Percentiles rank a stretch among this genome's conserved stretches.
Conservation (phyloP, 805 yeast species). For the Ogataea minuta region DNA sequence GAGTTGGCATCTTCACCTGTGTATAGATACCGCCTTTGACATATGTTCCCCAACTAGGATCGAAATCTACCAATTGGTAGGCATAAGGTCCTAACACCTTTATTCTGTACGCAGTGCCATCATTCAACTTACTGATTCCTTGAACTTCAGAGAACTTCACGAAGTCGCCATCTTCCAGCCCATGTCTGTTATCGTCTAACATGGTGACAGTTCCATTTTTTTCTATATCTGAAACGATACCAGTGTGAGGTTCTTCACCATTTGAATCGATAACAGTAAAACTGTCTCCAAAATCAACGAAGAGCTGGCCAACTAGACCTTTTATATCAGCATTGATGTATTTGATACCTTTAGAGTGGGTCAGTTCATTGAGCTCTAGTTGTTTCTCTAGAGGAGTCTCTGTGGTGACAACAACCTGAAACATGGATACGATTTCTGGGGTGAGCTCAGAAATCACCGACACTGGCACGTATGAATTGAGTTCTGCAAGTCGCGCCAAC, state of each 20-base stretch:
- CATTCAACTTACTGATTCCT: conserved; percentile 74
- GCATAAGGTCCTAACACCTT: conserved; percentile 95
- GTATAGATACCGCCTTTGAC: conserved; percentile 85
- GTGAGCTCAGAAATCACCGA: conserved; percentile 57
- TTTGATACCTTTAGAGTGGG: conserved; percentile 72
- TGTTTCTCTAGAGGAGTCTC: conserved; percentile 71
- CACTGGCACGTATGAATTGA: conserved; percentile 89
- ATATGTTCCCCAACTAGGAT: conserved; percentile 58
- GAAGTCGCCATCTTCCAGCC: conserved; percentile 86
- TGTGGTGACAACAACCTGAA: conserved; percentile 84
- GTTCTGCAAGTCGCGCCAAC: conserved; percentile 67
- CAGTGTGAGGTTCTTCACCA: conserved; percentile 89
- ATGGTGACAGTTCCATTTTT: conserved; percentile 87
- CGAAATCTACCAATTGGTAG: conserved; percentile 62
- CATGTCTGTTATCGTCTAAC: conserved; percentile 89
- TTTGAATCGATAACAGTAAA: conserved; percentile 81
- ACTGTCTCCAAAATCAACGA: conserved; percentile 84
- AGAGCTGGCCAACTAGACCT: conserved; percentile 85
- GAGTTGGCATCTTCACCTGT: conserved; percentile 83
- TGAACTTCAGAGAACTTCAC: conserved; percentile 84
- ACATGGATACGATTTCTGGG: conserved; percentile 52
- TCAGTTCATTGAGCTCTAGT: conserved; percentile 66
- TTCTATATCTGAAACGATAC: conserved; percentile 89
- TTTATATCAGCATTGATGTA: conserved; percentile 79
- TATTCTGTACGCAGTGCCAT: conserved; percentile 70